Evolutionary conservation across 352 stramenopile species (phyloP), one percentile per base, ranked within the genome.

Genomic region (Phytophthora pini): DNA sequence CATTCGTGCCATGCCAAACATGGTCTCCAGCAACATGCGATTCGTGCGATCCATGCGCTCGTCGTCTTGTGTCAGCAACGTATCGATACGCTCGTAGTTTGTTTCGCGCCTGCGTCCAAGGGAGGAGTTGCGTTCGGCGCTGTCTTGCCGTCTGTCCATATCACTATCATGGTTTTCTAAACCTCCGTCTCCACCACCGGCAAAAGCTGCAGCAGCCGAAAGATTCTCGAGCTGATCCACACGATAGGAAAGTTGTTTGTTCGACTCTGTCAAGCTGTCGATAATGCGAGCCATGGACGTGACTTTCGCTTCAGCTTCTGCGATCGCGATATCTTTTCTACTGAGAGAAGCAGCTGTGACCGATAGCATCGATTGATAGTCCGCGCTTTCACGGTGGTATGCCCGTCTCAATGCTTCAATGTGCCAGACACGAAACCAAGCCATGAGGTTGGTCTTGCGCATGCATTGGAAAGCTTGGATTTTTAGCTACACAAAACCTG

Each of bases 1-100:
- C 83, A 93, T 93, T 3, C 86, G 82, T 17, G 86, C 86, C 86
- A 94, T 94, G 12, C 79, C 86, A 49, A 93, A 91, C 74, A 94
- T 77, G 11, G 81, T 90, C 55, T 94, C 86, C 9, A 93, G 64
- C 34, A 94, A 69, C 84, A 93, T 92, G 9, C 79, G 80, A 47
- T 93, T 93, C 9, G 79, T 79, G 3, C 80, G 79, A 64, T 88
- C 79, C 70, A 80, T 80, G 39, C 80, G 81, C 38, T 84, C 76
- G 36, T 91, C 73, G 41, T 90, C 79, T 63, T 74, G 72, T 13
- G 67, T 41, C 7, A 80, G 72, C 22, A 89, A 49, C 13, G 75
- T 87, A 48, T 90, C 80, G 20, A 89, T 84, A 15, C 65, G 72
- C 49, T 89, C 82, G 44, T 82, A 88, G 27, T 82, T 68, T 38